Evolutionary conservation across 495 filamentous ascomycete species (phyloP).

Genomic region (Aspergillus carlsbadensis): DNA sequence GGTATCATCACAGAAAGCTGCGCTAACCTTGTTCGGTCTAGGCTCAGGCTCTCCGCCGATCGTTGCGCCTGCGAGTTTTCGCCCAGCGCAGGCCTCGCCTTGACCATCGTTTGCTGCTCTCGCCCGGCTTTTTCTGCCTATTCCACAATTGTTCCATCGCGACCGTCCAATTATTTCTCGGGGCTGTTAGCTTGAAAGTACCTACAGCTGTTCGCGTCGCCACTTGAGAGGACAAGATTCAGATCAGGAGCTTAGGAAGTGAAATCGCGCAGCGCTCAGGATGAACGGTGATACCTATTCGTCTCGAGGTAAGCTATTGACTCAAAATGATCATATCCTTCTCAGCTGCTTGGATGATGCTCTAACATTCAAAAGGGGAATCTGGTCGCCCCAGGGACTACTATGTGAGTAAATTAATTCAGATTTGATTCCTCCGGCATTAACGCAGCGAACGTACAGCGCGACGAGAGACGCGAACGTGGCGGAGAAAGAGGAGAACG

Average conservation of each 20-base stretch:
- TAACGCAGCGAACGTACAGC: slow-evolving; percentile 29
- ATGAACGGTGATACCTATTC: slow-evolving; percentile 92
- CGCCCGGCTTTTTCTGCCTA: background rate
- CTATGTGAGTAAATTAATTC: slow-evolving; percentile 52
- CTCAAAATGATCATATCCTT: no score
- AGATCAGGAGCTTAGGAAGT: slow-evolving; percentile 9
- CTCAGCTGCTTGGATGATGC: no score
- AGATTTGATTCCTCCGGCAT: background rate
- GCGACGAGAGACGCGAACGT: slow-evolving; percentile 52
- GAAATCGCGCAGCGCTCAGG: slow-evolving; percentile 32
- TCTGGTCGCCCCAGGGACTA: slow-evolving; percentile 72
- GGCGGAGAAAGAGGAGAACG: slow-evolving; percentile 53
- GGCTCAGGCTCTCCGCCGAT: slow-evolving; percentile 20
- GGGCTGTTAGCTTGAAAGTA: background rate
- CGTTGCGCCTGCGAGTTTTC: slow-evolving; percentile 25
- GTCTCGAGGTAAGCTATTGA: slow-evolving; percentile 61
- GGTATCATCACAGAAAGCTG: slow-evolving; percentile 21
- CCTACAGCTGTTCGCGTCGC: background rate
- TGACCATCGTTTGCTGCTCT: slow-evolving; percentile 5
- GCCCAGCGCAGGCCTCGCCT: slow-evolving; percentile 19
- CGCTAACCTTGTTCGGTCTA: slow-evolving; percentile 19
- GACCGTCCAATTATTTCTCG: no score
- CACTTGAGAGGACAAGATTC: background rate
- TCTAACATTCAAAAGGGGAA: slow-evolving; percentile 45
- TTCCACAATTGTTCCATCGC: background rate